phyloP scores from a whole-genome alignment of 1,284 basidiomycete genomes.

The Takashimella tepidaria region DNA sequence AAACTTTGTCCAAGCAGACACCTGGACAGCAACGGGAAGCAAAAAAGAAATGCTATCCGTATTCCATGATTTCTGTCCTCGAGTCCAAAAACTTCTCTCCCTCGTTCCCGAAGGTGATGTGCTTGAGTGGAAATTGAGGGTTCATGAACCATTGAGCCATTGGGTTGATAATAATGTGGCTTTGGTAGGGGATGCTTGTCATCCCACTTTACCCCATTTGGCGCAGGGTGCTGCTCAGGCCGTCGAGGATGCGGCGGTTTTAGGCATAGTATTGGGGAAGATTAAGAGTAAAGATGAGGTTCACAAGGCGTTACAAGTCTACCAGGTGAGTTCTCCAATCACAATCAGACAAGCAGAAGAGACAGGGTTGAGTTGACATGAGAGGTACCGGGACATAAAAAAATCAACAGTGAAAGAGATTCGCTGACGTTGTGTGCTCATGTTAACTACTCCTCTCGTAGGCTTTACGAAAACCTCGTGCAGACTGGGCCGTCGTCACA shows the following conservation, averaged over 20 bases:
- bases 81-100: conserved; percentile 43
- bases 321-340: conserved; percentile 38
- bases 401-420: too few species aligned
- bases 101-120: conserved; percentile 44
- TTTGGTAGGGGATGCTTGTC: conserved; percentile 39
- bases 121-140: conserved; percentile 45
- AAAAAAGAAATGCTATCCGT: conserved; percentile 41
- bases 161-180: conserved; percentile 40
- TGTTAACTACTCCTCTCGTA: conserved; percentile 3
- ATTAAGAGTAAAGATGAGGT: conserved; percentile 39
- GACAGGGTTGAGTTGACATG: too few species aligned
- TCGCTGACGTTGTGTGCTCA: too few species aligned
- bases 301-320: conserved; percentile 33
- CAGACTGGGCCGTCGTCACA: conserved; percentile 41
- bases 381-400: background rate
- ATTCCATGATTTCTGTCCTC: conserved; percentile 43
- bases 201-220: conserved; percentile 41
- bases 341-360: too few species aligned
- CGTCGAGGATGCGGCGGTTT: conserved; percentile 43
- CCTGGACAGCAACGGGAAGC: conserved; percentile 43
- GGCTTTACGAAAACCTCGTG: conserved; percentile 41
- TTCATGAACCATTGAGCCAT: conserved; percentile 38
- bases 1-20: conserved; percentile 36
- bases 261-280: conserved; percentile 42
- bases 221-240: conserved; percentile 47